Conservation (phyloP, 1,139 yeast species). For the Diutina pseudorugosa region DNA sequence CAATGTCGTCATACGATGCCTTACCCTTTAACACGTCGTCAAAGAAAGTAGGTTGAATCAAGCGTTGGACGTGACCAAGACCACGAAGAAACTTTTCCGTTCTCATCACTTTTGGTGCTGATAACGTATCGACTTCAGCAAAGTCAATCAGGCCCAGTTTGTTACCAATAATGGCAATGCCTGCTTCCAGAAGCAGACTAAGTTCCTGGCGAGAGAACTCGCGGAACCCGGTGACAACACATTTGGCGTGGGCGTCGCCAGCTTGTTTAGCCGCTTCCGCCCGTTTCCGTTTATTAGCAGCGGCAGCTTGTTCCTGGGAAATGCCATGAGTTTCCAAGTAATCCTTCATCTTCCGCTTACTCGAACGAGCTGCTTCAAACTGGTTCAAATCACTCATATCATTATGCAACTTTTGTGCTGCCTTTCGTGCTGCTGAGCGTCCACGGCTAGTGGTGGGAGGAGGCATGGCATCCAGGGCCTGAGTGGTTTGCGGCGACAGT, state of each 20-base stretch:
- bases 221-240: conserved; percentile 48
- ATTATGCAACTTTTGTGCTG: conserved; percentile 34
- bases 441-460: conserved; percentile 1
- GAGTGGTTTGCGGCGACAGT: not conserved
- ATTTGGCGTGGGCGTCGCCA: not conserved
- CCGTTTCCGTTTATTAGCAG: conserved; percentile 4
- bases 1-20: conserved; percentile 15
- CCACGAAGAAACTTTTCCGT: conserved; percentile 71
- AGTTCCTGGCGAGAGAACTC: conserved; percentile 27
- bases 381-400: conserved; percentile 56
- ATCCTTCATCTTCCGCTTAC: conserved; percentile 25
- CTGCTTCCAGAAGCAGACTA: conserved; percentile 17
- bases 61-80: conserved; percentile 21
- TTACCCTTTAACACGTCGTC: conserved; percentile 24
- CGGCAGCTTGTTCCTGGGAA: conserved; percentile 4
- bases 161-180: conserved; percentile 24
- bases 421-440: not conserved
- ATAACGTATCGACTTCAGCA: conserved; percentile 28
- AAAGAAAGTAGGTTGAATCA: conserved; percentile 38
- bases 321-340: conserved; percentile 23
- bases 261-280: conserved; percentile 1
- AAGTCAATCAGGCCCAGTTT: conserved; percentile 13
- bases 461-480: not conserved
- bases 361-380: conserved; percentile 37
- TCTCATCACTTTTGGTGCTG: conserved; percentile 71